Percentiles rank a stretch among this genome's conserved stretches.
These are phyloP conservation scores for Aureobasidium namibiae DNA, from an alignment of 2,329 filamentous ascomycete genomes.

Conservation along the genomic window DNA sequence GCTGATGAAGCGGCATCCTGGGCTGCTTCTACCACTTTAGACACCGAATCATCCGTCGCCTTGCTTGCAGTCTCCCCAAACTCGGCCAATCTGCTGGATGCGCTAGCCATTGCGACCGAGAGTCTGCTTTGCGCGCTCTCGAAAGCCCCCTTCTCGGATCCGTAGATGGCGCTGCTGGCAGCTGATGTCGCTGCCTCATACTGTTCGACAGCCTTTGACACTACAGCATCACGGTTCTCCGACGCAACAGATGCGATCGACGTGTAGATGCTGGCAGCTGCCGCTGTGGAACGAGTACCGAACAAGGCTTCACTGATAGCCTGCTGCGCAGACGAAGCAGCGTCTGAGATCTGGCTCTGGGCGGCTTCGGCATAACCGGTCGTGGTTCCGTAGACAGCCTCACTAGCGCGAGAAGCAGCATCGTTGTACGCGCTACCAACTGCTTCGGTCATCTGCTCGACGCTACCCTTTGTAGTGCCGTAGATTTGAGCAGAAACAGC, in stretches of 20 bases:
- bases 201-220: conserved; percentile 17
- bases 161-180: conserved; percentile 40
- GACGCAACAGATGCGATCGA: conserved; percentile 39
- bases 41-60: conserved; percentile 23
- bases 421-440: conserved; percentile 44
- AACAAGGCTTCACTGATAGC: conserved; percentile 52
- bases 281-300: conserved; percentile 43
- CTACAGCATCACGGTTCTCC: conserved; percentile 30
- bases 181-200: conserved; percentile 43
- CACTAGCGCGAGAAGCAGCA: conserved; percentile 34
- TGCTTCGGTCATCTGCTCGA: conserved; percentile 47
- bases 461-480: conserved; percentile 45
- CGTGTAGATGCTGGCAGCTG: conserved; percentile 36
- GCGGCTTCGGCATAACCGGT: conserved; percentile 46
- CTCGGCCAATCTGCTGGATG: conserved; percentile 34
- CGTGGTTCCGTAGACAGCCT: conserved; percentile 48
- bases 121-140: conserved; percentile 37
- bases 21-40: conserved; percentile 31
- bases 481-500: conserved; percentile 52
- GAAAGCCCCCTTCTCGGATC: conserved; percentile 43
- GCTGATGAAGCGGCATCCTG: conserved; percentile 41
- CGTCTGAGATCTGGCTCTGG: conserved; percentile 44
- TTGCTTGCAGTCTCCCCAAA: conserved; percentile 28
- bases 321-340: conserved; percentile 46
- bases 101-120: conserved; percentile 35